A percentile compares a stretch with the other conserved stretches of the same genome.
phyloP scores from a whole-genome alignment of 257 asterid genomes.

The Solanum acaule region DNA sequence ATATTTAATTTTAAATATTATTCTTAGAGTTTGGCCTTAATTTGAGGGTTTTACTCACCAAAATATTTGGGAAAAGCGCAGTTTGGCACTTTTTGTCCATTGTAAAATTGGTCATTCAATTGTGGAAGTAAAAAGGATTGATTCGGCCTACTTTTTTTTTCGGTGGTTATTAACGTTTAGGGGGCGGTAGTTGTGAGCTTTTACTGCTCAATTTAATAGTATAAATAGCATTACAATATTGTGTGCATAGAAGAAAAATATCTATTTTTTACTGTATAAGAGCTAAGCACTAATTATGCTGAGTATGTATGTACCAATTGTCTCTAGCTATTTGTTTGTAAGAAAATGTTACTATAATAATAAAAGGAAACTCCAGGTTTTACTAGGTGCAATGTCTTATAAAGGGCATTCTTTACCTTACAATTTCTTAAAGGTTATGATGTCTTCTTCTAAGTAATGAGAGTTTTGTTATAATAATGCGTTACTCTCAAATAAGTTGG shows the following conservation, averaged over 20 bases:
- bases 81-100: neutral
- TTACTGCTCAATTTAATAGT: neutral
- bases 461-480: neutral
- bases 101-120: neutral
- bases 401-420: neutral
- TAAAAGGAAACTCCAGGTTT: neutral
- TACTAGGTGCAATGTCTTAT: neutral
- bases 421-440: neutral
- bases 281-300: slow-evolving; percentile 1
- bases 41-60: neutral
- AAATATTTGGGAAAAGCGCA: neutral
- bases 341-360: neutral
- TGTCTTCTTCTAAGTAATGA: neutral
- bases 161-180: neutral
- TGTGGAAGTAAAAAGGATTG: neutral
- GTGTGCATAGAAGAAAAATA: neutral
- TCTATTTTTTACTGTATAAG: neutral
- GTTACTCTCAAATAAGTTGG: neutral
- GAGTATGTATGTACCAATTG: neutral
- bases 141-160: neutral
- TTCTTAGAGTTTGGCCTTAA: neutral
- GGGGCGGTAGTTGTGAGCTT: neutral
- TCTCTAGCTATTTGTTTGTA: neutral
- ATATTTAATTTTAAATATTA: neutral
- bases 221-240: neutral